Evolutionary conservation across 768 basidiomycete species (phyloP).

Genomic region (Panaeolus papilionaceus): DNA sequence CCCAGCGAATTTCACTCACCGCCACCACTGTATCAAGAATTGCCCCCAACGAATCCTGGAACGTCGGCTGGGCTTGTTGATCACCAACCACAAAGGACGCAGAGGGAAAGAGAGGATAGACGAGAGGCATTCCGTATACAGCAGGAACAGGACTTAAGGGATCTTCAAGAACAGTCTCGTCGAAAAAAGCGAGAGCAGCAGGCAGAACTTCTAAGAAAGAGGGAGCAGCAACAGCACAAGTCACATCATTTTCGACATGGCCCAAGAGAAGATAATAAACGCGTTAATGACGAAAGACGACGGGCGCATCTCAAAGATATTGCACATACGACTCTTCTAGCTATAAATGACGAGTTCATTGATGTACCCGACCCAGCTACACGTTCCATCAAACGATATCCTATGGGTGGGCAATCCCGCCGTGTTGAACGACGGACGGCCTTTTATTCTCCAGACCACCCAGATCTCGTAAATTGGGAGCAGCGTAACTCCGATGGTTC

Average conservation of each 20-base stretch:
- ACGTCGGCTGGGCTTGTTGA: neutral
- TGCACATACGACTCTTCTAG: constrained; percentile 24
- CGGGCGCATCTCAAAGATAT: constrained; percentile 25
- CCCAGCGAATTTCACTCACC: constrained; percentile 11
- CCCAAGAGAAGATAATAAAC: neutral
- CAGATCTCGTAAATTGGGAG: constrained; percentile 44
- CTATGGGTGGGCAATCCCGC: constrained; percentile 31
- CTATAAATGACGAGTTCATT: constrained; percentile 28
- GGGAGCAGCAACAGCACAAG: neutral
- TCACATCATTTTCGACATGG: neutral
- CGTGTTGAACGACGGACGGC: constrained; percentile 48
- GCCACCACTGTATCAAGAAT: neutral
- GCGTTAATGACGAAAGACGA: neutral
- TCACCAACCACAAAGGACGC: neutral
- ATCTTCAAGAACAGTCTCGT: neutral
- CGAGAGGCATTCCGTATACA: neutral
- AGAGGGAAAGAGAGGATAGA: neutral
- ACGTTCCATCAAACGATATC: constrained; percentile 21
- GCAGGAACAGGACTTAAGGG: constrained; percentile 1
- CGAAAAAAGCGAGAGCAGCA: neutral
- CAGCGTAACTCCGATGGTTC: constrained; percentile 21
- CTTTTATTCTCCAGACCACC: constrained; percentile 60
- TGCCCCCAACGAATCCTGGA: neutral
- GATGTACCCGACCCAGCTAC: constrained; percentile 19
- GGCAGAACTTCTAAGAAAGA: neutral